Percentiles rank a stretch among this genome's conserved stretches.
Evolutionary conservation across 768 basidiomycete species (phyloP).

Genomic region (Boletus huronensis): DNA sequence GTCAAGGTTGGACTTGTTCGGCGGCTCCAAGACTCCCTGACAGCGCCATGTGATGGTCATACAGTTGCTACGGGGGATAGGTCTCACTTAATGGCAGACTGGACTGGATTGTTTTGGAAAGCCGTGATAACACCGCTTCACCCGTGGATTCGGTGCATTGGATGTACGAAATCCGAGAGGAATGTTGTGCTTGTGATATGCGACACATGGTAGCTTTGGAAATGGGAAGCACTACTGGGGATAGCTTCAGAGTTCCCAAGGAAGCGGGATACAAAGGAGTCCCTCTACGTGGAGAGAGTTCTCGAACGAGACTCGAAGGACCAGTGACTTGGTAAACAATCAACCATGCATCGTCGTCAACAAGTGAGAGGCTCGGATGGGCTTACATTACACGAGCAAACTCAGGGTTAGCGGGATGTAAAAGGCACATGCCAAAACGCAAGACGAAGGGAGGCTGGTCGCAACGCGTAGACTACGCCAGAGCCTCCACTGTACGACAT

Average conservation of each 20-base stretch:
- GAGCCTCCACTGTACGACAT: not conserved
- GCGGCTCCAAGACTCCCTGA: not conserved
- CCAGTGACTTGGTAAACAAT: not conserved
- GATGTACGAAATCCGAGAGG: not conserved
- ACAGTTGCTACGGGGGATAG: not conserved
- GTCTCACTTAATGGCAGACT: not conserved
- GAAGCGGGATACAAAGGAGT: not conserved
- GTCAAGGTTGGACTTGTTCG: not conserved
- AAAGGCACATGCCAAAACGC: not conserved
- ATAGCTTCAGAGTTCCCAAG: not conserved
- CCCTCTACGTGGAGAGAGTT: not conserved
- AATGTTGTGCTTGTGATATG: not conserved
- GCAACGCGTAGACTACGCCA: not conserved
- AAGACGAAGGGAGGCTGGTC: not conserved
- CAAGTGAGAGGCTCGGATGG: not conserved
- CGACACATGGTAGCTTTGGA: not conserved
- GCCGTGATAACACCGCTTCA: conserved; percentile 7
- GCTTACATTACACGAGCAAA: not conserved
- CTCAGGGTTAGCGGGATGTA: not conserved
- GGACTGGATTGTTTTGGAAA: not conserved
- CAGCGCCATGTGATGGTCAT: not conserved
- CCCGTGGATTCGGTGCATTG: conserved; percentile 5
- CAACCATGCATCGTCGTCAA: not conserved
- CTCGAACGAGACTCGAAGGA: not conserved
- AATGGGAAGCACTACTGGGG: not conserved